Percentiles rank a stretch among this genome's conserved stretches.
Conservation (phyloP, 2,329 filamentous ascomycete genomes). For the Fusarium praegraminearum region DNA sequence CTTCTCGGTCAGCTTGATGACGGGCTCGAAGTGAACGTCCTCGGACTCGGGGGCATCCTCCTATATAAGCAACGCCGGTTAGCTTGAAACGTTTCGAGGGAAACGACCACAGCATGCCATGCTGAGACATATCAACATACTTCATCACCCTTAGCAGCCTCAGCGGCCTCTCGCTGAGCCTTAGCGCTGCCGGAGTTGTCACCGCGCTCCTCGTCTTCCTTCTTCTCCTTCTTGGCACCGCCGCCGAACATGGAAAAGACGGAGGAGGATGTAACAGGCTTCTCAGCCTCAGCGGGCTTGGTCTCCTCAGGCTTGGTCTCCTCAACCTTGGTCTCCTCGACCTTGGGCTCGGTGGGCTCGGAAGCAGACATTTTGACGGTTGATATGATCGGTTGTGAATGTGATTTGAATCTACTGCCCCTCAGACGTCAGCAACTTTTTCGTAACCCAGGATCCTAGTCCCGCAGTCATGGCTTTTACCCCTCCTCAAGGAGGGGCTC, state of each 20-base stretch:
- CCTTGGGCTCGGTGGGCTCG: conserved; percentile 67
- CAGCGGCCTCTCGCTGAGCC: conserved; percentile 75
- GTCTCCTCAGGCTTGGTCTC: conserved; percentile 50
- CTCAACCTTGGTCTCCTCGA: conserved; percentile 59
- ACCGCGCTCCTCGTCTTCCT: conserved; percentile 81
- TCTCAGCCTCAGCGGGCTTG: conserved; percentile 45
- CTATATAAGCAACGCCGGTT: conserved; percentile 19
- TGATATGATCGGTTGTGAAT: conserved; percentile 30
- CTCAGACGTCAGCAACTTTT: conserved; percentile 38
- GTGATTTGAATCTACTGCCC: conserved; percentile 24
- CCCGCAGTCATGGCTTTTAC: conserved; percentile 42
- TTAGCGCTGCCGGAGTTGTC: conserved; percentile 92
- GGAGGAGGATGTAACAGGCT: conserved; percentile 68
- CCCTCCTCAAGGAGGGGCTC: conserved; percentile 41
- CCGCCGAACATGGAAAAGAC: conserved; percentile 99
- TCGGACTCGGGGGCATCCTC: conserved; percentile 87
- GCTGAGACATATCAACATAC: conserved; percentile 55
- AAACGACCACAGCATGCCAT: conserved; percentile 18
- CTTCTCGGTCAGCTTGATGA: conserved; percentile 95
- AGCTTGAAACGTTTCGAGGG: conserved; percentile 13
- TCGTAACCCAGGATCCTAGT: conserved; percentile 17
- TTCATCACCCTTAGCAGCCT: conserved; percentile 68
- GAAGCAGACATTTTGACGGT: conserved; percentile 60
- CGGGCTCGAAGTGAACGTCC: conserved; percentile 97
- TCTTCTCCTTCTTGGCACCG: conserved; percentile 96